Base-by-base conservation (phyloP, 208 protist species). In the Crithidia expoeki region DNA sequence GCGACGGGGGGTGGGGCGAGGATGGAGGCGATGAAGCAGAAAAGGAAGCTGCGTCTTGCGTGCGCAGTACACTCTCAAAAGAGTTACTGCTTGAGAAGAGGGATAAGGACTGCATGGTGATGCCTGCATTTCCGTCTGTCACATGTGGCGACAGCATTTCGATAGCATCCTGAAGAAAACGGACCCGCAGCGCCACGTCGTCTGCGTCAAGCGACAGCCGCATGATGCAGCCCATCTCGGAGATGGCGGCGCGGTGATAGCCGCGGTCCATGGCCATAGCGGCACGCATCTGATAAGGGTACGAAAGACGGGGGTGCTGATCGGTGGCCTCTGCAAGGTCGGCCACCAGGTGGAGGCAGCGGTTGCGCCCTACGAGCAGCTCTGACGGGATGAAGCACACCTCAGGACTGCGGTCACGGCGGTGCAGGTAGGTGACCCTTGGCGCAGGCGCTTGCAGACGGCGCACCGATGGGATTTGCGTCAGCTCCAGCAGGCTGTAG, bases 181-280 rank as follows among this genome's bases (percentile, higher is more conserved):
- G 62, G 19, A 78, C 69, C 7, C 70, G 79, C 50, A 89, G 68
- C 32, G 74, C 67, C 10, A 82, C 72, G 61, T 86, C 80, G 52
- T 59, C 65, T 1, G 56, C 27, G 42, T 78, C 65, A 66, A 81
- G 42, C 16, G 77, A 73, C 4, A 83, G 61, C 12, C 23, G 9
- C 47, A 82, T 72, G 33, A 89, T 59, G 27, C 65, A 46, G 38
- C 40, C 58, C 46, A 89, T 46, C 68, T 89, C 83, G 32, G 28
- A n/a, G 12, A 76, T 55, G 0, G 83, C 83, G 25, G 64, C 80
- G 19, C 50, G 34, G 28, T 66, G 72, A 52, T 78, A 61, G 33
- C 82, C 82, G 16, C 69, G 51, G 64, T 88, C 82, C 81, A 87
- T 87, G 25, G 57, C 59, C 69, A 77, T 73, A 21, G 81, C 81